Percentiles rank a stretch among this genome's conserved stretches.
Conservation (phyloP, 106 monocot species). For the Platanthera zijinensis region DNA sequence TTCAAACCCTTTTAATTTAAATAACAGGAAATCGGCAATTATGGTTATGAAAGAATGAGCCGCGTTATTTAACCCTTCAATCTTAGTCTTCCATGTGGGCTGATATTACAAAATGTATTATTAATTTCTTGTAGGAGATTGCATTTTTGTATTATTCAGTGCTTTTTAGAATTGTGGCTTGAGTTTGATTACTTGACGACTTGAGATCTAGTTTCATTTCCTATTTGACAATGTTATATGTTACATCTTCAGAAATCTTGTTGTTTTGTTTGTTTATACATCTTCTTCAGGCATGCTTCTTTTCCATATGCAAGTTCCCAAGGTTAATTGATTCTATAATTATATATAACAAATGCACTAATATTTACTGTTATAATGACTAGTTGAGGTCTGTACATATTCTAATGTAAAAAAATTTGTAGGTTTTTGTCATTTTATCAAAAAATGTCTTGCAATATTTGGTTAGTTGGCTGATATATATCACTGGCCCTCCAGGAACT, state of each 20-base stretch:
- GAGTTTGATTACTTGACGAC: neutral
- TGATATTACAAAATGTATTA: neutral
- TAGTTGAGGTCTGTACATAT: neutral
- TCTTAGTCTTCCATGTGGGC: neutral
- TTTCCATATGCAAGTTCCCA: neutral
- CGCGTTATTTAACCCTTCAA: neutral
- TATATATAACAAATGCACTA: neutral
- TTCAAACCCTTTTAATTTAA: neutral
- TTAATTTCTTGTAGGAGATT: neutral
- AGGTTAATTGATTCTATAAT: neutral
- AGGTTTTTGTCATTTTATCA: neutral
- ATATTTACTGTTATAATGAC: neutral
- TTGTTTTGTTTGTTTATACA: neutral
- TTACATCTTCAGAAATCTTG: neutral
- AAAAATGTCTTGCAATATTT: neutral
- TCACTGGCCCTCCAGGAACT: slow-evolving; percentile 48
- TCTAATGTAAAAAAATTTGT: neutral
- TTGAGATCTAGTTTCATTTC: neutral
- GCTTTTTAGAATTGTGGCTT: neutral
- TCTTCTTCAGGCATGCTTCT: neutral
- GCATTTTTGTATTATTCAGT: neutral
- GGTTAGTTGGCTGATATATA: slow-evolving; percentile 8
- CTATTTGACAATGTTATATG: neutral
- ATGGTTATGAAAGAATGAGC: neutral
- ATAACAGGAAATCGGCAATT: neutral